Evolutionary conservation across 306 rosid species (phyloP), one percentile per base, ranked within the genome.

Genomic region (Cucurbita moschata): DNA sequence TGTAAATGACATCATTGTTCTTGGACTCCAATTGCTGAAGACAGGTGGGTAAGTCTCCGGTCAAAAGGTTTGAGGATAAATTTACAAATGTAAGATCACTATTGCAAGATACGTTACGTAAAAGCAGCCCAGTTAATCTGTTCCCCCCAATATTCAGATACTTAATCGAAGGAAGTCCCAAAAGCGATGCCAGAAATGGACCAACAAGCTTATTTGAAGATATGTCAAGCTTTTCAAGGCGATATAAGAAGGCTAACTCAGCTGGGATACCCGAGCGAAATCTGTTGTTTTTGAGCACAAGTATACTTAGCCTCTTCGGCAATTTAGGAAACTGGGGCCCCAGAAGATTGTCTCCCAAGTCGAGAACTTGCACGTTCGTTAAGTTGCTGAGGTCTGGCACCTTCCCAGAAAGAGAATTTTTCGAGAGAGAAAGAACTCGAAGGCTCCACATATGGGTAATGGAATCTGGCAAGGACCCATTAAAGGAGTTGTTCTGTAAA

Each of bases 271-370:
- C 81, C 30, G 81, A 76, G 44, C 80, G 80, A 77, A 94, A 91
- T 73, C 81, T 83, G 73, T 94, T 94, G 56, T 86, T 87, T 76
- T 88, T 88, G 6, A 94, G 92, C 77, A 84, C 89, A 69, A 94
- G 82, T 12, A 83, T 86, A 75, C 83, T 81, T 58, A 91, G 23
- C 79, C 88, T 91, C 58, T 72, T 73, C 26, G 88, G 88, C 40
- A 94, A 81, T 61, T 60, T 77, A n/a, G 99, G 97, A 74, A 94
- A 87, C 67, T 84, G 84, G 35, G 87, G 92, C 72, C 99, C 99
- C 16, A 94, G 78, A 69, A 66, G 59, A 81, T 94, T 91, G 61
- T 75, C 85, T 74, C 88, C 89, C 67, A 91, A 79, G 71, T 90
- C 80, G 72, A 94, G 86, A 73, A 83, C 84, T 81, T 94, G 97